Percentiles rank a stretch among this genome's conserved stretches.
Conservation (phyloP, 73 alveolate genomes). For the Symbiodinium natans region DNA sequence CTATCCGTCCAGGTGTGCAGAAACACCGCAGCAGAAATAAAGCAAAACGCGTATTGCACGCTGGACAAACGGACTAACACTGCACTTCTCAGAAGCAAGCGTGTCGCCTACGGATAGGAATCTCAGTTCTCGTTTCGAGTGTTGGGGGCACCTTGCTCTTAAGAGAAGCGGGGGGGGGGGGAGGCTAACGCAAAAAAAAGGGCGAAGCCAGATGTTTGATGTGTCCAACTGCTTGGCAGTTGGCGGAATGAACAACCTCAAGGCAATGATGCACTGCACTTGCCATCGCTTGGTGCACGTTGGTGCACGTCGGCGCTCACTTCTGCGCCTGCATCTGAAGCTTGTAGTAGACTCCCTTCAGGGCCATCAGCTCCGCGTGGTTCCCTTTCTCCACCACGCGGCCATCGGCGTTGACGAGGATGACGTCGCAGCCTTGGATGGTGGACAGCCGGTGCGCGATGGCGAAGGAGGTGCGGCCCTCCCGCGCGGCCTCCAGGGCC, state of each 20-base stretch:
- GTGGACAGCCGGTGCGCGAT: slow-evolving; percentile 92
- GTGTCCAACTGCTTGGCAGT: neutral
- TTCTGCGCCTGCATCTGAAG: slow-evolving; percentile 54
- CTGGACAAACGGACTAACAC: too few species aligned
- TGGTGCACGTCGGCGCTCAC: neutral
- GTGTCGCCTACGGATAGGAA: too few species aligned
- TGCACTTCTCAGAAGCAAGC: neutral
- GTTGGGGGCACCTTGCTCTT: too few species aligned
- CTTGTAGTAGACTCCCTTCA: slow-evolving; percentile 57
- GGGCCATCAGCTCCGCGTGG: slow-evolving; percentile 40
- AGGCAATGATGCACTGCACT: too few species aligned
- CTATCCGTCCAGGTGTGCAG: neutral
- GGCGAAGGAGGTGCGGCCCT: slow-evolving; percentile 90
- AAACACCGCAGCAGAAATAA: neutral
- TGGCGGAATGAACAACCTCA: too few species aligned
- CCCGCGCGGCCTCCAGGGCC: slow-evolving; percentile 56
- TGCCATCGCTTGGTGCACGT: too few species aligned
- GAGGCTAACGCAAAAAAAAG: too few species aligned
- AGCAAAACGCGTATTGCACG: too few species aligned
- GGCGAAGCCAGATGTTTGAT: neutral
- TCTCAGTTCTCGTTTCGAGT: too few species aligned
- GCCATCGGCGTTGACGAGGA: slow-evolving; percentile 70
- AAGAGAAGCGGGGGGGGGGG: neutral
- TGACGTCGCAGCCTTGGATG: slow-evolving; percentile 80
- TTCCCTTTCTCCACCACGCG: slow-evolving; percentile 71